These are phyloP conservation scores for Populus trichocarpa DNA, from an alignment of 441 rosid species.

Conservation along the genomic window DNA sequence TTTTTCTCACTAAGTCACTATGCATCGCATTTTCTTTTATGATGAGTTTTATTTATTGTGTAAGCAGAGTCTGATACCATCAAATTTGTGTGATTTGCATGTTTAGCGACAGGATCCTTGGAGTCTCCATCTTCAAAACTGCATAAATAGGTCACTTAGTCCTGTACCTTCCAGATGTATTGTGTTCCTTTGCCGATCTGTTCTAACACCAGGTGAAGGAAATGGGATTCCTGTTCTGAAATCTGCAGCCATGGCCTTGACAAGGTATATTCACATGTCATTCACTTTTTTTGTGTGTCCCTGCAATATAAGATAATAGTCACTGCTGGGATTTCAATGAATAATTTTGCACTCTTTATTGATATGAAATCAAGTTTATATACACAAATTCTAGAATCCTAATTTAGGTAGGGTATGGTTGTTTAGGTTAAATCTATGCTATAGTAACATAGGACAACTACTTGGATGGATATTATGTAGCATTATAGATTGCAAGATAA, in stretches of 20 bases:
- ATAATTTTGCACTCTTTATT: too few species aligned
- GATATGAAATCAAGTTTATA: too few species aligned
- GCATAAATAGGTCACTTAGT: constrained; percentile 35
- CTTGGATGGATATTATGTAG: too few species aligned
- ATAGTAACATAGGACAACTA: too few species aligned
- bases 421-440: too few species aligned
- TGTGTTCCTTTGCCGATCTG: constrained; percentile 63
- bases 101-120: constrained; percentile 58
- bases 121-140: constrained; percentile 55
- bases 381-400: too few species aligned
- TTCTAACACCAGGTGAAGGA: constrained; percentile 57
- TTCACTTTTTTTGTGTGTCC: too few species aligned
- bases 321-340: too few species aligned
- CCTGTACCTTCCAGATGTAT: constrained; percentile 50
- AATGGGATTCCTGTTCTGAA: constrained; percentile 56
- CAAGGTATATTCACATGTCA: constrained; percentile 39
- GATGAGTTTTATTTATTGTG: not conserved
- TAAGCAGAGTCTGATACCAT: not conserved
- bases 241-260: constrained; percentile 51
- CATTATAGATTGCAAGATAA: too few species aligned
- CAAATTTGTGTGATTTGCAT: constrained; percentile 17
- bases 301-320: too few species aligned
- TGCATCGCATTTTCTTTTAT: not conserved
- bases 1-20: not conserved
- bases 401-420: too few species aligned